Conservation (phyloP, 148 eudicot genomes). For the Nepenthes gracilis region DNA sequence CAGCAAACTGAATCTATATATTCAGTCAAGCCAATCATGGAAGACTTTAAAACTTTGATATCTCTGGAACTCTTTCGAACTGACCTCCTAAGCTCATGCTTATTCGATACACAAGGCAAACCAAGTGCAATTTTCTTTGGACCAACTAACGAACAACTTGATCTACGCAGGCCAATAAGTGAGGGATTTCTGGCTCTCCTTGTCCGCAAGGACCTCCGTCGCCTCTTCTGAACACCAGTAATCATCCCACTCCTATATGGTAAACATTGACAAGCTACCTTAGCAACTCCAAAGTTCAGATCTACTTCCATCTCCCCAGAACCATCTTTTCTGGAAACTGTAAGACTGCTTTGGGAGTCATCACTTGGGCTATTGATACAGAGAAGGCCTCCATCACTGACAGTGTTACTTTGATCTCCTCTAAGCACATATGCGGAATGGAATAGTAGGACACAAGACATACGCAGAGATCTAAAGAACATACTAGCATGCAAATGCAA, state of each 20-base stretch:
- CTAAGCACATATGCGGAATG: constrained; percentile 6
- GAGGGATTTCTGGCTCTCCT: constrained; percentile 29
- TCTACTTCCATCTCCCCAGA: constrained; percentile 7
- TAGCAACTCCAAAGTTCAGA: constrained; percentile 15
- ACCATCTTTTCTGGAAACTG: background rate
- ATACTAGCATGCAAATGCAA: constrained; percentile 33
- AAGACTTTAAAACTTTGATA: constrained; percentile 21
- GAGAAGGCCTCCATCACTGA: background rate
- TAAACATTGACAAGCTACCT: constrained; percentile 1
- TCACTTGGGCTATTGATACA: background rate
- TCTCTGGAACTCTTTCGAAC: constrained; percentile 17
- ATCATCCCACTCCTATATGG: background rate
- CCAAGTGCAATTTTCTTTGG: constrained; percentile 11
- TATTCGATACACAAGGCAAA: constrained; percentile 4
- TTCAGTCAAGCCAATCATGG: constrained; percentile 18
- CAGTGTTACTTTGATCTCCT: background rate
- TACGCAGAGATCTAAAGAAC: constrained; percentile 27
- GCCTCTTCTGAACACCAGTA: constrained; percentile 39
- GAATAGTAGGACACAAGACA: constrained; percentile 9
- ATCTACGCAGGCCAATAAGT: constrained; percentile 23
- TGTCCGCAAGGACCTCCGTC: constrained; percentile 50
- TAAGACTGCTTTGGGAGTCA: background rate
- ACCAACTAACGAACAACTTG: constrained; percentile 21
- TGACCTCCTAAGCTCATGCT: constrained; percentile 24
- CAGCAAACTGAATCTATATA: constrained; percentile 41